These are phyloP conservation scores for Ustilago nuda DNA, from an alignment of 1,284 basidiomycete species.

Conservation along the genomic window DNA sequence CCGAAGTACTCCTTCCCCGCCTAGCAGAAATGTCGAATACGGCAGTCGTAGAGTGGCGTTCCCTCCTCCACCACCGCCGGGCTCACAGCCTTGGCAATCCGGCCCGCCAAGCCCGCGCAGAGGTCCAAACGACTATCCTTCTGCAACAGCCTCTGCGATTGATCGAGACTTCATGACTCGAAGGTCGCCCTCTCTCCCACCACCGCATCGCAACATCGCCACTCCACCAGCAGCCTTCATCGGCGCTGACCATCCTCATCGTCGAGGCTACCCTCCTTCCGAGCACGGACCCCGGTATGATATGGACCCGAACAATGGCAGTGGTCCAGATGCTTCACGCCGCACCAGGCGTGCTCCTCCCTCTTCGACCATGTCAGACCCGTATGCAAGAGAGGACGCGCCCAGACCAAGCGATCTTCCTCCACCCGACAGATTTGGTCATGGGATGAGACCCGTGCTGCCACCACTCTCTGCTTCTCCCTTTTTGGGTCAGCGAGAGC, in stretches of 20 bases:
- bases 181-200: slow-evolving; percentile 7
- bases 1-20: slow-evolving; percentile 12
- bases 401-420: slow-evolving; percentile 10
- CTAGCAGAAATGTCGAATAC: slow-evolving; percentile 12
- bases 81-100: slow-evolving; percentile 20
- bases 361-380: neutral
- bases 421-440: neutral
- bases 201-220: slow-evolving; percentile 3
- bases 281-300: slow-evolving; percentile 11
- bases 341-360: slow-evolving; percentile 1
- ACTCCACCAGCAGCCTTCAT: slow-evolving; percentile 24
- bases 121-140: slow-evolving; percentile 10
- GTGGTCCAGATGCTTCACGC: neutral
- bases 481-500: neutral
- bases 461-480: slow-evolving; percentile 23
- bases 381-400: slow-evolving; percentile 4
- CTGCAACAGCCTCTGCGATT: neutral
- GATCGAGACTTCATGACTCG: slow-evolving; percentile 14
- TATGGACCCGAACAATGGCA: neutral
- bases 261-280: slow-evolving; percentile 4
- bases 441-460: slow-evolving; percentile 14
- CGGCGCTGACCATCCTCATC: slow-evolving; percentile 1
- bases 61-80: slow-evolving; percentile 7
- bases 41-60: neutral
- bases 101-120: slow-evolving; percentile 23